A percentile compares a stretch with the other conserved stretches of the same genome.
These are phyloP conservation scores for Dianthus caryophyllus DNA, from an alignment of 148 eudicot genomes.

Conservation along the genomic window DNA sequence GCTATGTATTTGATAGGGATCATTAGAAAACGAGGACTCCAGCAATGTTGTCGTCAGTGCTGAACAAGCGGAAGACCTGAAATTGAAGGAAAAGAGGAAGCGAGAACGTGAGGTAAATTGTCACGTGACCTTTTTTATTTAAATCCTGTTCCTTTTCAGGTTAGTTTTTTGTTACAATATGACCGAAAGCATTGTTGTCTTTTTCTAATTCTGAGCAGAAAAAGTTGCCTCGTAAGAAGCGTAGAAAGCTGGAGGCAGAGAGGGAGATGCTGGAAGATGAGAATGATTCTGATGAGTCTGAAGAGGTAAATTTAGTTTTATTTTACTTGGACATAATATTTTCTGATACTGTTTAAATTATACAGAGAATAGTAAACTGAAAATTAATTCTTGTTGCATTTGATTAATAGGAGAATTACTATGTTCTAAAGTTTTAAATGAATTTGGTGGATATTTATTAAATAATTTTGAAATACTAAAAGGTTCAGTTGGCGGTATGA, in stretches of 20 bases:
- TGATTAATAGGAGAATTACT: too few relatives aligned
- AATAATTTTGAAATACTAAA: too few relatives aligned
- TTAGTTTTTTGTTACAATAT: not conserved
- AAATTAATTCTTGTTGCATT: too few relatives aligned
- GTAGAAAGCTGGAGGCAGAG: conserved; percentile 91
- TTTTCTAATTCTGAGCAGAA: conserved; percentile 41
- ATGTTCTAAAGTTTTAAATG: too few relatives aligned
- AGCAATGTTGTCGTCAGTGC: conserved; percentile 61
- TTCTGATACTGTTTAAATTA: too few relatives aligned
- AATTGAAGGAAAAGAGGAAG: conserved; percentile 93
- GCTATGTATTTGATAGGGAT: conserved; percentile 34
- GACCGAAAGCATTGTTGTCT: not conserved
- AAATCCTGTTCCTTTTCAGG: not conserved
- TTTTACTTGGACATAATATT: too few relatives aligned
- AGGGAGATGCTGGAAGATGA: conserved; percentile 88
- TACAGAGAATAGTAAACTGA: too few relatives aligned
- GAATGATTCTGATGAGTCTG: conserved; percentile 36
- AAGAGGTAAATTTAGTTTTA: conserved; percentile 24
- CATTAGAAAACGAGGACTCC: conserved; percentile 36
- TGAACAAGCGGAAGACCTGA: conserved; percentile 77
- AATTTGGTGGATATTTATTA: too few relatives aligned
- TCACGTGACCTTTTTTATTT: conserved; percentile 1
- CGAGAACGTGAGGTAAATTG: conserved; percentile 77
- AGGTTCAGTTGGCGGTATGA: too few relatives aligned
- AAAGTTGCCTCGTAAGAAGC: conserved; percentile 85